Base-by-base conservation (phyloP, 2,329 filamentous ascomycete species). In the Curvularia sp. region DNA sequence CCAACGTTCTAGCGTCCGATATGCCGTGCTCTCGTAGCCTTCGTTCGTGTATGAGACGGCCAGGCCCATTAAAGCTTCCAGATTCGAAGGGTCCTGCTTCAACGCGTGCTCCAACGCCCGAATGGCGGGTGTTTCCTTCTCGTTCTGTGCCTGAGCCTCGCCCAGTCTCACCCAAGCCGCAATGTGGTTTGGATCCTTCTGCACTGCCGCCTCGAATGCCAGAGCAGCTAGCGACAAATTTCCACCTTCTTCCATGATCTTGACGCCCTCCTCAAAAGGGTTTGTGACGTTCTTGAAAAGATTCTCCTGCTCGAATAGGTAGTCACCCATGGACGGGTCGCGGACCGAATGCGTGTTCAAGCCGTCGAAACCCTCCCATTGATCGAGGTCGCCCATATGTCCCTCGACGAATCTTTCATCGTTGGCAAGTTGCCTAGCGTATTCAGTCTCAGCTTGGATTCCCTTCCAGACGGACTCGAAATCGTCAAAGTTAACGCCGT, bases 41-140 rank as follows among this genome's bases (percentile, higher is more conserved):
- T 99, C 95, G 80, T 99, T 99, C 48, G 95, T 99, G 79, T 99
- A 99, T 5, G 92, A 96, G 20, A 99, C 94, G 13, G 94, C 93
- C 52, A 99, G 82, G 1, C 92, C 93, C 94, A 99, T 98, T 46
- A 99, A 84, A 0, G 93, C 94, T 59, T 91, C 87, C 20, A 96
- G 85, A 74, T 97, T 97, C 70, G 88, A 89, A 0, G 93, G 89
- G 70, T 98, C 93, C 28, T 95, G 83, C 77, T 93, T 94, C 63
- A 97, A 81, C 0, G 94, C 93, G 75, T 95, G 91, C 78, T 98
- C 94, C 60, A 98, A 83, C 3, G 95, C 95, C 33, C 95, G 89
- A 65, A 99, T 97, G 2, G 95, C 95, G 0, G 95, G 94, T 8
- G 92, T 90, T 78, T 99, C 95, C 81, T 99, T 99, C 78, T 99